These are phyloP conservation scores for Ambrosiella xylebori DNA, from an alignment of 2,329 filamentous ascomycete species.

Conservation along the genomic window DNA sequence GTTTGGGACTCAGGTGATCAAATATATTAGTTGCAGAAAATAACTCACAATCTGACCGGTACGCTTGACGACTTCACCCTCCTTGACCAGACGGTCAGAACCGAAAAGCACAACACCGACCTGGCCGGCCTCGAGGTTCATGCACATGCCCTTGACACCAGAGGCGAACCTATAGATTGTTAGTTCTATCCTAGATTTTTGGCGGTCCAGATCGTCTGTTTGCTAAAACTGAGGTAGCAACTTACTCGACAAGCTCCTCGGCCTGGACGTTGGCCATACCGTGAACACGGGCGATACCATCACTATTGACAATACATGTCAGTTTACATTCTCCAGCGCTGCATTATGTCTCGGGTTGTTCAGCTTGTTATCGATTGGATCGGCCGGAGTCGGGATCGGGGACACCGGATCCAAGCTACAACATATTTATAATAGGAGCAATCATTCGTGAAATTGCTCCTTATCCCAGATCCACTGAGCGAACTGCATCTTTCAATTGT, in stretches of 20 bases:
- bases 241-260: constrained; percentile 98
- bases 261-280: constrained; percentile 99
- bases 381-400: background rate
- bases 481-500: background rate
- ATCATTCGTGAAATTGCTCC: background rate
- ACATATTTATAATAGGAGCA: background rate
- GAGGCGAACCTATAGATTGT: constrained; percentile 66
- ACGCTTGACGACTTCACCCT: constrained; percentile 99
- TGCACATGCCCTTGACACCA: constrained; percentile 99
- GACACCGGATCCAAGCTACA: background rate
- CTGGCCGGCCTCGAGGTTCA: constrained; percentile 99
- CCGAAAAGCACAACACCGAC: constrained; percentile 99
- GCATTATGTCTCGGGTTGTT: background rate
- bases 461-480: background rate
- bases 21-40: background rate
- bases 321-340: background rate
- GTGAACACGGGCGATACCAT: constrained; percentile 99
- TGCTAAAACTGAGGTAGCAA: constrained; percentile 18
- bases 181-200: constrained; percentile 1
- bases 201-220: background rate
- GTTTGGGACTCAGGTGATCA: background rate
- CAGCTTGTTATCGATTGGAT: background rate
- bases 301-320: constrained; percentile 39
- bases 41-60: constrained; percentile 90
- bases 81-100: constrained; percentile 99